These are phyloP conservation scores for Ramaria rubella DNA, from an alignment of 768 basidiomycete species.

Conservation along the genomic window DNA sequence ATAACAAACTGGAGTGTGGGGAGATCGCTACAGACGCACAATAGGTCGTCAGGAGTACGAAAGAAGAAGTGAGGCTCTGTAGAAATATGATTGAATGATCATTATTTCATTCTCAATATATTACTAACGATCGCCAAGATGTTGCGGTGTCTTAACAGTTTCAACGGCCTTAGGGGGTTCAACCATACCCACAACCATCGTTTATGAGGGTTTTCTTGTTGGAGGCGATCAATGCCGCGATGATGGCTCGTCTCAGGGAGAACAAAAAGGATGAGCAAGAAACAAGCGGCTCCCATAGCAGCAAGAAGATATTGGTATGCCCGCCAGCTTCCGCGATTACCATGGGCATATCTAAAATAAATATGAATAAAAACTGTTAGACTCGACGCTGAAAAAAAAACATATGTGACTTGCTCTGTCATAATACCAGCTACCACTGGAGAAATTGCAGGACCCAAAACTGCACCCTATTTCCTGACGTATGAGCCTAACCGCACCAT, in stretches of 20 bases:
- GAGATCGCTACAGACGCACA: neutral
- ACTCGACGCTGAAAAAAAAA: neutral
- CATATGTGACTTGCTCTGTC: slow-evolving; percentile 3
- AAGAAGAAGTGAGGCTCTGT: neutral
- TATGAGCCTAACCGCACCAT: neutral
- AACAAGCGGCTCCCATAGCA: neutral
- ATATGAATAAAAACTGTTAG: neutral
- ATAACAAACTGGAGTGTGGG: neutral
- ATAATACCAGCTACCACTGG: slow-evolving; percentile 5
- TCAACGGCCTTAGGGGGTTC: neutral
- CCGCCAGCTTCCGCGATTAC: slow-evolving; percentile 5
- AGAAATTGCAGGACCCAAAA: neutral
- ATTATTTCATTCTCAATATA: no score
- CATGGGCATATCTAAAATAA: neutral
- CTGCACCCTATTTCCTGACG: neutral
- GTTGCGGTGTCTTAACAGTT: neutral
- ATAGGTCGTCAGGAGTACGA: neutral
- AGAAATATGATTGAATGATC: neutral
- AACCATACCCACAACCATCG: slow-evolving; percentile 3
- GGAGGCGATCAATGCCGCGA: neutral
- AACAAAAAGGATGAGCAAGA: neutral
- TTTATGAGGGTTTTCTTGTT: neutral
- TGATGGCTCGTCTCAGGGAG: slow-evolving; percentile 1
- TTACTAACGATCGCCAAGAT: neutral
- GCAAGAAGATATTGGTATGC: neutral